phyloP scores from a whole-genome alignment of 2,329 filamentous ascomycete species.

The Verticillium albo-atrum region DNA sequence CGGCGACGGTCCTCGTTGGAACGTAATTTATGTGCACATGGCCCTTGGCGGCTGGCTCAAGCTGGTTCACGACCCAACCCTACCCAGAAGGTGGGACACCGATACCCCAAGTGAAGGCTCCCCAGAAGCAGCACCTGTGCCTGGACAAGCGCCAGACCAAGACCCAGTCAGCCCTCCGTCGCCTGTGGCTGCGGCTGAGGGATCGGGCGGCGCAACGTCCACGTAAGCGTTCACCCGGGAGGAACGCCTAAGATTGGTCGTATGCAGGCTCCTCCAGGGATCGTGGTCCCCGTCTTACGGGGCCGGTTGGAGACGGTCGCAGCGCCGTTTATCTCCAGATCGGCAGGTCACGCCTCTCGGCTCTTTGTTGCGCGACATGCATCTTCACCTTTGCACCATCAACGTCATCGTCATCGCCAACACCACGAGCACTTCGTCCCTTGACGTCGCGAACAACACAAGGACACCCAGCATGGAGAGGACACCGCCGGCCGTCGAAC shows the following conservation, averaged over 20 bases:
- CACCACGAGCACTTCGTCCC: background rate
- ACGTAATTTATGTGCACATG: conserved; percentile 1
- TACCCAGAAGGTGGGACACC: background rate
- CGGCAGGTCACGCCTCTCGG: background rate
- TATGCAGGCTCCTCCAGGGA: background rate
- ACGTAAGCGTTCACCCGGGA: background rate
- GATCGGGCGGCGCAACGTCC: background rate
- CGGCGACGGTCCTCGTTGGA: conserved; percentile 9
- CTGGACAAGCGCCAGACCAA: too few species aligned
- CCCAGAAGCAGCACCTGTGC: background rate
- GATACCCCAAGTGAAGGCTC: background rate
- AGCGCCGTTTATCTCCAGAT: background rate
- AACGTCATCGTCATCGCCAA: background rate
- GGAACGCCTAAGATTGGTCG: background rate
- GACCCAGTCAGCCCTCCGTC: background rate
- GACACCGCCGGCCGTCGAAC: background rate
- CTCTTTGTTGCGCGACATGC: background rate
- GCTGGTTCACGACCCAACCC: background rate
- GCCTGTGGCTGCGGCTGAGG: background rate
- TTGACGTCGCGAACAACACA: background rate
- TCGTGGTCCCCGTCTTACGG: background rate
- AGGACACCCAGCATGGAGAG: background rate
- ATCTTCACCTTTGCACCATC: background rate
- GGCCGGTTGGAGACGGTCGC: background rate
- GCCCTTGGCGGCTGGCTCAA: conserved; percentile 7